Evolutionary conservation across 768 basidiomycete genomes (phyloP).

Genomic region (Russula griseocarnosa): DNA sequence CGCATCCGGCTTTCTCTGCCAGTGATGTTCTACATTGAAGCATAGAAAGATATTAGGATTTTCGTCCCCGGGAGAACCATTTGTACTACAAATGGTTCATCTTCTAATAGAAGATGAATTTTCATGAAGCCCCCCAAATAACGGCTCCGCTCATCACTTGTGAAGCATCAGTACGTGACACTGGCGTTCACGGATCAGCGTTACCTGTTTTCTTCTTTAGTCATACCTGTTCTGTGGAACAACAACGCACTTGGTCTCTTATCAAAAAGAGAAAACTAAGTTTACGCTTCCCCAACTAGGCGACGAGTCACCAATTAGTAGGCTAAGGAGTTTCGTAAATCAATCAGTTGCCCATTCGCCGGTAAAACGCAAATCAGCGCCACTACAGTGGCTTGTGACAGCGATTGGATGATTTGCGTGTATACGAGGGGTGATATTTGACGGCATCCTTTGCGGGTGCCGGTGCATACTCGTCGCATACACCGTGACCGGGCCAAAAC

Average conservation of each 20-base stretch:
- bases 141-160: background rate
- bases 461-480: background rate
- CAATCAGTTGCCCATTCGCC: background rate
- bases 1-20: background rate
- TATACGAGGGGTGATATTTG: background rate
- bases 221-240: no score
- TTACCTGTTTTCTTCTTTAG: background rate
- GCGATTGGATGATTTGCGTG: background rate
- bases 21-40: no score
- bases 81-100: no score
- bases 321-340: background rate
- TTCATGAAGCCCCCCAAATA: background rate
- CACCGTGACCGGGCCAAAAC: background rate
- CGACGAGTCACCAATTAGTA: no score
- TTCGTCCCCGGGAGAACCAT: background rate
- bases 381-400: background rate
- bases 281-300: background rate
- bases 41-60: background rate
- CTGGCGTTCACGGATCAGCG: background rate
- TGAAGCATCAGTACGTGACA: background rate
- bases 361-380: background rate
- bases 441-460: background rate
- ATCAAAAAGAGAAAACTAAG: background rate
- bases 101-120: background rate
- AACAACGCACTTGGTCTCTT: background rate